Percentiles rank a stretch among this genome's conserved stretches.
phyloP scores from a whole-genome alignment of 2,329 filamentous ascomycete genomes.

The Thelonectria discophora region DNA sequence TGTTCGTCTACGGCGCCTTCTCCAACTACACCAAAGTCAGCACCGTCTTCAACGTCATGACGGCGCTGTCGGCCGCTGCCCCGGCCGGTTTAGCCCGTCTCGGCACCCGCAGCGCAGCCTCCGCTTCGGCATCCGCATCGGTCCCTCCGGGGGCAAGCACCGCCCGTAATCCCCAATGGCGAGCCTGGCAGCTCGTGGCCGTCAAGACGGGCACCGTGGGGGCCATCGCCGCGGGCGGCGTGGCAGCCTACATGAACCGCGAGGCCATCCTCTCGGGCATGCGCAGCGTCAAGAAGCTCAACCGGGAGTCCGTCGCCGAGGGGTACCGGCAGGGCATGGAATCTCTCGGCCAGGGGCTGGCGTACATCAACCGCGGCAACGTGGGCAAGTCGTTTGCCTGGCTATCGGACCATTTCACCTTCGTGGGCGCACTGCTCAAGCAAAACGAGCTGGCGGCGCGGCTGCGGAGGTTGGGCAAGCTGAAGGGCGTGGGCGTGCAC shows the following conservation, averaged over 20 bases:
- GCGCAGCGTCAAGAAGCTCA: slow-evolving; percentile 56
- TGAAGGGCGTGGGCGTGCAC: slow-evolving; percentile 73
- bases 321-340: slow-evolving; percentile 60
- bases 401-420: slow-evolving; percentile 84
- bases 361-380: slow-evolving; percentile 66
- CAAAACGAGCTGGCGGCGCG: slow-evolving; percentile 75
- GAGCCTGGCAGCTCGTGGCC: slow-evolving; percentile 70
- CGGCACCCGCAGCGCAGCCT: slow-evolving; percentile 31
- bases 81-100: slow-evolving; percentile 53
- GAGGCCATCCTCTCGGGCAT: slow-evolving; percentile 68
- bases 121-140: slow-evolving; percentile 26
- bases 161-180: slow-evolving; percentile 54
- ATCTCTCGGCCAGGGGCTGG: slow-evolving; percentile 61
- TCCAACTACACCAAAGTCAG: slow-evolving; percentile 67
- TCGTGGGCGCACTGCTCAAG: slow-evolving; percentile 81
- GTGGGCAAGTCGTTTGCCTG: slow-evolving; percentile 77
- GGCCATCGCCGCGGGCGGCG: slow-evolving; percentile 81
- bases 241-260: slow-evolving; percentile 82
- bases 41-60: slow-evolving; percentile 66
- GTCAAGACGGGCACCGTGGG: slow-evolving; percentile 84
- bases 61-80: slow-evolving; percentile 59
- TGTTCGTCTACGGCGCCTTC: slow-evolving; percentile 69
- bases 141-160: slow-evolving; percentile 30
- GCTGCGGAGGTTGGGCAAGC: slow-evolving; percentile 67
- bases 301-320: slow-evolving; percentile 57